Evolutionary conservation across 2,329 filamentous ascomycete genomes (phyloP), one percentile per base, ranked within the genome.

Genomic region (Trichoderma koningiopsis): DNA sequence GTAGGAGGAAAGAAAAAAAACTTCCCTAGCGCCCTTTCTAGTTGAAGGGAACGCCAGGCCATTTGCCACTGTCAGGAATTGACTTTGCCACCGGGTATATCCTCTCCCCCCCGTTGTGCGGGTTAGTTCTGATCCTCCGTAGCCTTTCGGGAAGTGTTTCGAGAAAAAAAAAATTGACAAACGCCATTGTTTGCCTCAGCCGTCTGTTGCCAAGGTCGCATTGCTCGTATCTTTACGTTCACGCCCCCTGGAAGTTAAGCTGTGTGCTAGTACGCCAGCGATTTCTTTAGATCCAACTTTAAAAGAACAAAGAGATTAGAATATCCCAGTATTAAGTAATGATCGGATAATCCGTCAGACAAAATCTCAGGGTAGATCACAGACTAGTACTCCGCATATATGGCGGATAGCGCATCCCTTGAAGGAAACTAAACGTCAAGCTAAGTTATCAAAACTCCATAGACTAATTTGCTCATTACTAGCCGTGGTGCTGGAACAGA

Each of bases 261-360:
- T 53, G 40, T 37, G 40, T 35, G 33, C 33, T 35, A 35, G 33
- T 29, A 55, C 55, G 37, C 43, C 63, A 37, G 40, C 27, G 40
- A 19, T 43, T 52, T 14, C 35, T 29, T 53, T 58, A 56, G 63
- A 52, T 49, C 40, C 53, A 66, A 66, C 63, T 58, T 59, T 49
- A 57, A 65, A 65, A 57, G 47, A 57, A 43, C 40, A 43, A 43
- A 43, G 40, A 43, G 19, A 43, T 49, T 47, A 35, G 33, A 66
- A 4, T 22, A 66, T n/a, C n/a, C 43, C 29, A 13, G 22, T 16
- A 58, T 66, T 53, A 66, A 22, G 53, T 58, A 66, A 57, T 14
- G 29, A 43, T 66, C 63, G 63, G 63, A 66, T 37, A 66, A 66
- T 52, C 63, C 63, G 63, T 65, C 63, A 58, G 16, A 16, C 37